Evolutionary conservation across 768 basidiomycete genomes (phyloP), one percentile per base, ranked within the genome.

Genomic region (Amanita phalloides): DNA sequence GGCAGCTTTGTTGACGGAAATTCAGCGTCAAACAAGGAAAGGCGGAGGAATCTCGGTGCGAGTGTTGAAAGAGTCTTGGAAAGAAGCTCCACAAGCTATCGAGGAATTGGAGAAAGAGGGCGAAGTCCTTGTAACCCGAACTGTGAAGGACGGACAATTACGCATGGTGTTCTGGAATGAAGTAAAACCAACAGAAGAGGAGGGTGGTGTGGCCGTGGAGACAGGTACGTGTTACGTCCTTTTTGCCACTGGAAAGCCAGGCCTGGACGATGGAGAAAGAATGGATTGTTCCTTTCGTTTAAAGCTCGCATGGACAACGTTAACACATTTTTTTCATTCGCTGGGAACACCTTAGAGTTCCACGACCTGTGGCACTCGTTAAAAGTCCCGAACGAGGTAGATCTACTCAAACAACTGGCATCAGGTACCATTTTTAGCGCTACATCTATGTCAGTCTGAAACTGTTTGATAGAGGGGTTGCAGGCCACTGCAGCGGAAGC

Each of bases 101-200:
- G 89, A 92, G 61, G 89, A 93, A 64, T 73, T 94, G n/a, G 90
- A 91, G 64, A 79, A 86, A 60, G 86, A 89, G 58, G 90, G 90
- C 0, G 86, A 91, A 51, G 88, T 92, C 1, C 74, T 92, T 37
- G 86, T 91, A n/a, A 93, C 87, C 14, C 76, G 91, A 42, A 88
- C 88, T 0, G 68, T 77, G 45, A 93, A 90, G 62, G 90, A 93
- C 58, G 85, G 85, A 0, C 84, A 88, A 57, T 68, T 87, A 61
- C 76, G 83, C 48, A 85, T 87, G 80, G 90, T 90, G 1, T 91
- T 90, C 58, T 92, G 85, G 84, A 93, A 93, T 56, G 90, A 93
- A 65, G 77, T 91, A 54, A 86, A 87, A 60, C 17, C 17, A 17
- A 17, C 17, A 17, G 84, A 86, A 56, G 82, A 87, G 41, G 74